Base-by-base conservation (phyloP, 75 land plant genomes). In the Isoetes taiwanensis region DNA sequence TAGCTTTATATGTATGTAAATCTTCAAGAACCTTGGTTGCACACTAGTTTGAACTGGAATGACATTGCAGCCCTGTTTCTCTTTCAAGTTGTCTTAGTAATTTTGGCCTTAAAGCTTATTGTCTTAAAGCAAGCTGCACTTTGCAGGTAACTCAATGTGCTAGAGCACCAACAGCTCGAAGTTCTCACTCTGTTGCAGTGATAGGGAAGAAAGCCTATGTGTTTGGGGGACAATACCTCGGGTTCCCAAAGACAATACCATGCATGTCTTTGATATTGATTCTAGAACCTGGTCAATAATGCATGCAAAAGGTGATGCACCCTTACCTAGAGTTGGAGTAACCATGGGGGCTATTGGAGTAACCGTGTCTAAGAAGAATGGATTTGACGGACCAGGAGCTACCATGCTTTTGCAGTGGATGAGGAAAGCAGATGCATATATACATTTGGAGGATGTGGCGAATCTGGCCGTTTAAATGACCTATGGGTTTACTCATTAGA, bases 141-240 rank as follows among this genome's bases (percentile, higher is more conserved):
- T n/a, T 61, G 23, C 70, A 85, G 90, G 54, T 75, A 14, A 46
- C 65, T 1, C 86, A 84, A 69, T 68, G 68, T 17, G 79, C 73
- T 5, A 59, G 54, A 24, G 83, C 78, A 11, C 96, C 96, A 12
- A 85, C 78, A 30, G 81, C 91, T 3, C 68, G 96, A 55, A 90
- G 96, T 61, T 90, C 96, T 0, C 91, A 90, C 23, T 80, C 96
- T 2, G 71, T 90, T 1, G 62, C 91, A 27, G 58, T 90, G 8
- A 81, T 90, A 25, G 86, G 77, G 5, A 38, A 66, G 3, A 82
- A 90, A 54, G 91, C 82, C 28, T 90, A 77, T 42, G 91, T 64
- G 29, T 90, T 90, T 57, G 96, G 91, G 2, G 96, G 96, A 0
- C 91, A 90, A 59, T 71, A 25, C 96, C 96, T 9, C 83, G 96